Conservation (phyloP, 495 filamentous ascomycete genomes). For the Podospora sp. region DNA sequence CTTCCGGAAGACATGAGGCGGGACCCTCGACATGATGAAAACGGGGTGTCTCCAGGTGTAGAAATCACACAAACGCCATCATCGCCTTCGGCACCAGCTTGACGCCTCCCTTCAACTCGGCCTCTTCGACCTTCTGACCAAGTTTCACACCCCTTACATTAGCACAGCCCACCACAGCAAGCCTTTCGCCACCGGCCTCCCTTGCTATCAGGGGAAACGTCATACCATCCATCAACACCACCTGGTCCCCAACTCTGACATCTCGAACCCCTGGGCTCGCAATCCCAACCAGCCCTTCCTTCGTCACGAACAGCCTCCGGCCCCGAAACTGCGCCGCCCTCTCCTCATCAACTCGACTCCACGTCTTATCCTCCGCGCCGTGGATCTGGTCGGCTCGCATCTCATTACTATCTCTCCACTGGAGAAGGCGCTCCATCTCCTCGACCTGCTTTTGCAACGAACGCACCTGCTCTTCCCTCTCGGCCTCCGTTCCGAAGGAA, state of each 20-base stretch:
- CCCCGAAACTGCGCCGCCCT: neutral
- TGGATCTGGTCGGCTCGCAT: neutral
- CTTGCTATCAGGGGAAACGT: neutral
- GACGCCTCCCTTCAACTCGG: neutral
- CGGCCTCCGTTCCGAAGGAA: too few species aligned
- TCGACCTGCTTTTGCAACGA: neutral
- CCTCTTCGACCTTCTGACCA: neutral
- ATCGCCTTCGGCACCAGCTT: neutral
- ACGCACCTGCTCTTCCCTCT: too few species aligned
- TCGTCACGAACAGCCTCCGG: neutral
- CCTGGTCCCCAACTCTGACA: neutral
- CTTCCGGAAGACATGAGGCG: too few species aligned
- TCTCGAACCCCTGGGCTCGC: neutral
- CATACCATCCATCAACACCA: neutral
- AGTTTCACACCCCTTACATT: neutral
- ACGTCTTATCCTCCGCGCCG: neutral
- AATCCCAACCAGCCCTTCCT: neutral
- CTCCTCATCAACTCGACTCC: neutral
- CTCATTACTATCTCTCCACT: neutral
- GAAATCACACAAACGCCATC: neutral
- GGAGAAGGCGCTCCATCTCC: neutral
- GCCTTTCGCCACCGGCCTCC: neutral
- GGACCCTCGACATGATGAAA: too few species aligned
- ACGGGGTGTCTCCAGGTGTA: too few species aligned
- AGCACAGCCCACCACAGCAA: slow-evolving; percentile 1